Percentiles rank a stretch among this genome's conserved stretches.
phyloP scores from a whole-genome alignment of 352 stramenopile genomes.

The Globisporangium emineosum region DNA sequence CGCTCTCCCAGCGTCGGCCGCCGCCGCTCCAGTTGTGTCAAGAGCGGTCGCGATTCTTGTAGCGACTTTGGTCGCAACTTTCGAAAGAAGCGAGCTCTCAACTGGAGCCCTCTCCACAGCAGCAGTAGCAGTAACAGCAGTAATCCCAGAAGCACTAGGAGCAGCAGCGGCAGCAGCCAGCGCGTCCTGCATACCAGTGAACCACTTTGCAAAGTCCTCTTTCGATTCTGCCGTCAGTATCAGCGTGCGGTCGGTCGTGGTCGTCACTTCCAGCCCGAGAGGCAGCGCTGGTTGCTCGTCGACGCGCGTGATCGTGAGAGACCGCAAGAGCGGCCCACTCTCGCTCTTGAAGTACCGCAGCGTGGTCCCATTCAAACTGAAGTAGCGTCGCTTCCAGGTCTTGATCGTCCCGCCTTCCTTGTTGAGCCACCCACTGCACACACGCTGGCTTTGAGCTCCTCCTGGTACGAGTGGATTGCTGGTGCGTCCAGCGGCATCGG shows the following conservation, averaged over 20 bases:
- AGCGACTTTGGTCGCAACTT: neutral
- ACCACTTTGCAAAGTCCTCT: conserved; percentile 65
- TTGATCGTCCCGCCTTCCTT: conserved; percentile 66
- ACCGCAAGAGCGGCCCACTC: conserved; percentile 47
- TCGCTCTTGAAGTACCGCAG: conserved; percentile 80
- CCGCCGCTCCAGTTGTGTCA: neutral
- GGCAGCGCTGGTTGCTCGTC: conserved; percentile 28
- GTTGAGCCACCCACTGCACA: conserved; percentile 62
- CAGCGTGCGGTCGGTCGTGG: conserved; percentile 41
- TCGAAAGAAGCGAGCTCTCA: neutral
- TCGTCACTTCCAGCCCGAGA: conserved; percentile 47
- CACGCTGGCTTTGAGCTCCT: neutral
- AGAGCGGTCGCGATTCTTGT: neutral
- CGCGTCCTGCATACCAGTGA: conserved; percentile 19
- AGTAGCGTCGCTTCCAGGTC: conserved; percentile 76
- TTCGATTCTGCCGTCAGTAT: conserved; percentile 60
- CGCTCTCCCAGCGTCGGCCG: neutral
- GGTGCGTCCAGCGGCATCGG: neutral
- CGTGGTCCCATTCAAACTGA: conserved; percentile 63
- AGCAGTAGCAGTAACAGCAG: neutral
- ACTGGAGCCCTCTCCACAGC: neutral
- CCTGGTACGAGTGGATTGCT: neutral
- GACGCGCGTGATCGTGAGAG: conserved; percentile 39
- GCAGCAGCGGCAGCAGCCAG: conserved; percentile 34
- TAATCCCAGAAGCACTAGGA: neutral